phyloP scores from a whole-genome alignment of 257 asterid genomes.

The Datura wrightii region DNA sequence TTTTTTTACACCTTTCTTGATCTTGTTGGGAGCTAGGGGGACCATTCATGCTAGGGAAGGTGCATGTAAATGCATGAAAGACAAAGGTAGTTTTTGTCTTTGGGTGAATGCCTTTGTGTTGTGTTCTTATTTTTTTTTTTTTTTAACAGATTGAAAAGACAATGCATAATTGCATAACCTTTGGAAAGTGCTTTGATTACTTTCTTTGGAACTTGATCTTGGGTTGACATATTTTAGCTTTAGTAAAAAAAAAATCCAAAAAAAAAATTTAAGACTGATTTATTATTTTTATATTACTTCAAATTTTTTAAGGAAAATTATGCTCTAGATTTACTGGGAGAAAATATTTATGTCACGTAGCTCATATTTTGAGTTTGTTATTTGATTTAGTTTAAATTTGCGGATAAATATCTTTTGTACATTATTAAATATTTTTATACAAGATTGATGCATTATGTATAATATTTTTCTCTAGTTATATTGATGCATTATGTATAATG shows the following conservation, averaged over 20 bases:
- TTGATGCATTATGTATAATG: too few species aligned
- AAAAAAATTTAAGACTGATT: not conserved
- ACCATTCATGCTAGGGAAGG: constrained; percentile 19
- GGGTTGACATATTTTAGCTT: not conserved
- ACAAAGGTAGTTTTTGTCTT: constrained; percentile 65
- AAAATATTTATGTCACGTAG: too few species aligned
- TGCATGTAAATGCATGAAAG: constrained; percentile 68
- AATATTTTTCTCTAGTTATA: too few species aligned
- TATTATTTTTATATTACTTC: not conserved
- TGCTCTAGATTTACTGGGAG: too few species aligned
- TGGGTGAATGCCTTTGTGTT: constrained; percentile 44
- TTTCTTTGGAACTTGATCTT: constrained; percentile 20
- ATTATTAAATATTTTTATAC: too few species aligned
- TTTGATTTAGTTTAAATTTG: too few species aligned
- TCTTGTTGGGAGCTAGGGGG: constrained; percentile 26
- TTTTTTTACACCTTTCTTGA: not conserved
- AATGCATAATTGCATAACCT: not conserved
- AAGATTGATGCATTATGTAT: too few species aligned
- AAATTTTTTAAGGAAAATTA: too few species aligned
- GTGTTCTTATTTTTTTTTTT: constrained; percentile 27
- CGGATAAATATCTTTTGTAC: too few species aligned
- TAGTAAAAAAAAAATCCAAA: not conserved
- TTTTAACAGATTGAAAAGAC: constrained; percentile 39
- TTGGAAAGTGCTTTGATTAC: constrained; percentile 3
- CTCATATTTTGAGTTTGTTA: too few species aligned